Percentiles rank a stretch among this genome's conserved stretches.
These are phyloP conservation scores for Taxawa tesnikishii DNA, from an alignment of 2,329 filamentous ascomycete genomes.

Conservation along the genomic window DNA sequence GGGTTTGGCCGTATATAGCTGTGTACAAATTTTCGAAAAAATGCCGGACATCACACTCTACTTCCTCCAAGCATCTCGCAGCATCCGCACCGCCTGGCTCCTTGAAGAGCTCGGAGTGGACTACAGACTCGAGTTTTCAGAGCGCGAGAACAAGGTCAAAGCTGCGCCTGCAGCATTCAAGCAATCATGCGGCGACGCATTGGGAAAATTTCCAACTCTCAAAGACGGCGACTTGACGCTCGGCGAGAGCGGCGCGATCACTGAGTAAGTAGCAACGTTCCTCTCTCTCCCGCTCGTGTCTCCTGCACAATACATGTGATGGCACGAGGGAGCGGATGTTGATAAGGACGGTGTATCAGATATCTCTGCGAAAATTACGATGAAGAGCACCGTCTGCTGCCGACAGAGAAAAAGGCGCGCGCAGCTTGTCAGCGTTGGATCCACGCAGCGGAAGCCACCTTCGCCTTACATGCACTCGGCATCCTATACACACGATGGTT, in stretches of 20 bases:
- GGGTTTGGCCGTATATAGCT: no score
- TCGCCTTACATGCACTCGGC: slow-evolving; percentile 31
- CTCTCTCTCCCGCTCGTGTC: background rate
- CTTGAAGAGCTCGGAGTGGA: slow-evolving; percentile 31
- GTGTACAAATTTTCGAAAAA: no score
- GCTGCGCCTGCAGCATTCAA: slow-evolving; percentile 32
- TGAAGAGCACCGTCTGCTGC: slow-evolving; percentile 22
- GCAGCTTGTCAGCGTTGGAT: slow-evolving; percentile 30
- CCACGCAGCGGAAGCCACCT: slow-evolving; percentile 35
- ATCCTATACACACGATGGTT: slow-evolving; percentile 33
- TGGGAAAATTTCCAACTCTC: slow-evolving; percentile 35
- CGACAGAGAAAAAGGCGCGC: slow-evolving; percentile 21
- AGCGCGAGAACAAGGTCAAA: slow-evolving; percentile 24
- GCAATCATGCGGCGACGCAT: slow-evolving; percentile 22
- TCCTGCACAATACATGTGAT: background rate
- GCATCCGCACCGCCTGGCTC: slow-evolving; percentile 33
- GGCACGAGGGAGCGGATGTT: background rate
- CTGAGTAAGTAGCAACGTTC: slow-evolving; percentile 22
- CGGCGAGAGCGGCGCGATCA: slow-evolving; percentile 34
- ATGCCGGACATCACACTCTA: slow-evolving; percentile 27
- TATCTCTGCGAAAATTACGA: slow-evolving; percentile 37
- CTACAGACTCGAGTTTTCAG: slow-evolving; percentile 28
- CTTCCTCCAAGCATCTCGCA: slow-evolving; percentile 35
- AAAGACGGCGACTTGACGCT: slow-evolving; percentile 28
- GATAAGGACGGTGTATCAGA: slow-evolving; percentile 13